Conservation (phyloP, 306 rosid genomes). For the Herpetospermum pedunculosum region DNA sequence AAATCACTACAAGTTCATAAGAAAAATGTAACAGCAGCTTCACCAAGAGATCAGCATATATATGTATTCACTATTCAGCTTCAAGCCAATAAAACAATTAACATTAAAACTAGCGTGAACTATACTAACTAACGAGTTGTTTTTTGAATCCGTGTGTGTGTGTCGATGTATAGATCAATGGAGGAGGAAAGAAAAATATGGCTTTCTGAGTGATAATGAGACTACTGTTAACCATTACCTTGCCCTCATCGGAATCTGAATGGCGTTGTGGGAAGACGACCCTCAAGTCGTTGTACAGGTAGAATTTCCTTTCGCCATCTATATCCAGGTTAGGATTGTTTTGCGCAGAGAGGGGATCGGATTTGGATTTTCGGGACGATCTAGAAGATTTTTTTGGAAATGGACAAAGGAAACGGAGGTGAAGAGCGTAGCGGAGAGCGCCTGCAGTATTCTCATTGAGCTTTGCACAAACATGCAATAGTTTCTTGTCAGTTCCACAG, state of each 20-base stretch:
- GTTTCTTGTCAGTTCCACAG: constrained; percentile 36
- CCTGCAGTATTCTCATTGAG: constrained; percentile 47
- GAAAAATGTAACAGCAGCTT: neutral
- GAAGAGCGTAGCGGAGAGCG: constrained; percentile 88
- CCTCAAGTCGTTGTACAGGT: constrained; percentile 73
- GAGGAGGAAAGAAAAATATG: neutral
- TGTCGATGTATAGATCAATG: neutral
- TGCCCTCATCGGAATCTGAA: constrained; percentile 94
- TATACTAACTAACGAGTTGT: neutral
- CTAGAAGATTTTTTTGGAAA: constrained; percentile 38
- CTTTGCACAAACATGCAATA: constrained; percentile 31
- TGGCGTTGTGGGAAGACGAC: constrained; percentile 98
- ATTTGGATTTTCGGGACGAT: constrained; percentile 41
- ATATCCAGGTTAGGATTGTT: constrained; percentile 33
- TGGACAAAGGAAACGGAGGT: constrained; percentile 86
- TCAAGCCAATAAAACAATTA: neutral
- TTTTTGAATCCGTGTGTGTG: neutral
- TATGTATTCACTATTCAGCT: neutral
- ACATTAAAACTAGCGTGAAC: neutral
- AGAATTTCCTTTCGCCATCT: constrained; percentile 68
- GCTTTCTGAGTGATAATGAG: neutral
- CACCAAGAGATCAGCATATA: neutral
- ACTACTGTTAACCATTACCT: constrained; percentile 39
- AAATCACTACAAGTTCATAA: neutral
- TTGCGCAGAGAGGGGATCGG: constrained; percentile 26